These are phyloP conservation scores for Hortaea sp. DNA, from an alignment of 2,329 filamentous ascomycete species.

Conservation along the genomic window DNA sequence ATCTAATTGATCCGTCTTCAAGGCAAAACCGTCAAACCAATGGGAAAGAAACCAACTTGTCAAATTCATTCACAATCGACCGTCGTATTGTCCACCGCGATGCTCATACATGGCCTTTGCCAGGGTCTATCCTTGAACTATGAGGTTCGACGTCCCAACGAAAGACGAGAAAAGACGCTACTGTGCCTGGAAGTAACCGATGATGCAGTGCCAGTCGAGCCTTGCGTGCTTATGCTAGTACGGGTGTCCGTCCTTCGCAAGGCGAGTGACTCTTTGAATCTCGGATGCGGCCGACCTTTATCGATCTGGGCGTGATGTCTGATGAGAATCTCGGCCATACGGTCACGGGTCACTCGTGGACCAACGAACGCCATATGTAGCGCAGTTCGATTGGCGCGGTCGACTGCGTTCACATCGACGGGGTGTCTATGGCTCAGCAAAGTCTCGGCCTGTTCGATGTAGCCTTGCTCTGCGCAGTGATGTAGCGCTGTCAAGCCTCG, in stretches of 20 bases:
- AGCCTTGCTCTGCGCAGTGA: constrained; percentile 9
- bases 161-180: not conserved
- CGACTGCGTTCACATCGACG: constrained; percentile 10
- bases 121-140: too few species aligned
- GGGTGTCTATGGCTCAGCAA: constrained; percentile 8
- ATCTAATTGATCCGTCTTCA: too few species aligned
- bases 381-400: constrained; percentile 8
- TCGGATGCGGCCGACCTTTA: constrained; percentile 1
- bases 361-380: constrained; percentile 11
- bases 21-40: too few species aligned
- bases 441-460: constrained; percentile 6
- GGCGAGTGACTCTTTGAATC: constrained; percentile 5
- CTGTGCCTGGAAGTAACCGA: not conserved
- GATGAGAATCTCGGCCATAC: constrained; percentile 10
- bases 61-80: too few species aligned
- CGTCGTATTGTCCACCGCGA: too few species aligned
- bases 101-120: too few species aligned
- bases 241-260: constrained; percentile 2
- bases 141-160: too few species aligned
- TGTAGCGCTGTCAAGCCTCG: constrained; percentile 13
- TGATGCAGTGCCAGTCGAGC: not conserved
- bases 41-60: too few species aligned
- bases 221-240: constrained; percentile 6
- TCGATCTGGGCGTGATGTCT: constrained; percentile 7
- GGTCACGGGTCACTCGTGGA: constrained; percentile 4